Conservation (phyloP, 768 basidiomycete genomes). For the Lactifluus volemus region DNA sequence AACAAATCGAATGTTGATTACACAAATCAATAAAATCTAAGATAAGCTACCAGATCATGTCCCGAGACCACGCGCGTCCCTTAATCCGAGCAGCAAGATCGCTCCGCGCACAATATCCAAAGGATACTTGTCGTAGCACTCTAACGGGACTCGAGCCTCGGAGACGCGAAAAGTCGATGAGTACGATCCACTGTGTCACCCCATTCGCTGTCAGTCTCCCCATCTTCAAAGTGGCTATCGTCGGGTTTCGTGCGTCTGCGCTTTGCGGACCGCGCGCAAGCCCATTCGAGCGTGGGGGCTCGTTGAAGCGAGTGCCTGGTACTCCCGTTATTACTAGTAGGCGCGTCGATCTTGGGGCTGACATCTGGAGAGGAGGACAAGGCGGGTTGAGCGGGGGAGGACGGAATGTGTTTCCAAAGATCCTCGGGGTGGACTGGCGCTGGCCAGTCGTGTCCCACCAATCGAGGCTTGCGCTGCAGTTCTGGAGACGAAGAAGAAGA, state of each 20-base stretch:
- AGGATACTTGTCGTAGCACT: conserved; percentile 21
- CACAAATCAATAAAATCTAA: conserved; percentile 10
- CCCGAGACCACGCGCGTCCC: neutral
- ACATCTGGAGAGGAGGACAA: conserved; percentile 16
- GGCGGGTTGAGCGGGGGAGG: conserved; percentile 22
- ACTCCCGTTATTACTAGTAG: neutral
- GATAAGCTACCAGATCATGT: conserved; percentile 1
- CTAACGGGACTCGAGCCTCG: conserved; percentile 17
- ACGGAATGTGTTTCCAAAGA: conserved; percentile 26
- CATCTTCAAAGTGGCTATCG: conserved; percentile 10
- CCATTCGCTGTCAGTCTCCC: conserved; percentile 17
- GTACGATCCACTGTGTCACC: neutral
- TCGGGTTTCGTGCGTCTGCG: conserved; percentile 25
- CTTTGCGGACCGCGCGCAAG: conserved; percentile 34
- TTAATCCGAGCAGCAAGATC: conserved; percentile 22
- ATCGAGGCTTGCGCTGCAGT: conserved; percentile 6
- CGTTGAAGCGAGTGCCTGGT: conserved; percentile 18
- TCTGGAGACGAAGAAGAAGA: conserved; percentile 10
- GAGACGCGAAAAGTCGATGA: neutral
- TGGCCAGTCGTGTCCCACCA: neutral
- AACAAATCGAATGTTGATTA: conserved; percentile 9
- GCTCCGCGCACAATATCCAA: conserved; percentile 27
- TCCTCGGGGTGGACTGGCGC: conserved; percentile 19
- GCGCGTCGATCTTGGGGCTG: conserved; percentile 7
- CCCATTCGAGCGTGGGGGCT: conserved; percentile 36